Evolutionary conservation across 768 basidiomycete genomes (phyloP), one percentile per base, ranked within the genome.

Genomic region (Xerocomellus intermedius): DNA sequence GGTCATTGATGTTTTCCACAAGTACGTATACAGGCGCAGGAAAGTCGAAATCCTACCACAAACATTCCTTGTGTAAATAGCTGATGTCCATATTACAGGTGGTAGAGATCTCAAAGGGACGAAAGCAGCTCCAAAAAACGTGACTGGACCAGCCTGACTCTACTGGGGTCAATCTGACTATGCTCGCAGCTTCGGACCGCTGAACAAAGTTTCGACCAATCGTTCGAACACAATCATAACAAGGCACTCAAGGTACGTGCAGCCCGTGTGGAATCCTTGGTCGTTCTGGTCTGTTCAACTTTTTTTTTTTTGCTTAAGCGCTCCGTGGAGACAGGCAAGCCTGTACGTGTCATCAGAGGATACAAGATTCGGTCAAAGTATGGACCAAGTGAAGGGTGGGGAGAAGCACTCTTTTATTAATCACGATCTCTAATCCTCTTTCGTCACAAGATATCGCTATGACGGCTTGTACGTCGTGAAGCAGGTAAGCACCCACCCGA

Each of bases 101-200:
- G 94, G 94, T 10, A 81, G 94, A 35, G 87, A 94, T 69, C 76
- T 96, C 38, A 92, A 79, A 69, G 94, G 94, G 12, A 96, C 94
- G 0, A 87, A 87, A 67, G 69, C 74, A 4, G 80, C 81, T 2
- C 93, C 90, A 0, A 94, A 95, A 70, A 96, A 96, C 72, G 91
- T 91, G 48, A 35, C 81, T 68, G 8, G 19, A 39, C 24, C 12
- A 21, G 30, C 4, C 28, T 10, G 10, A 43, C 12, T 38, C 8
- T 19, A 10, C 17, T 9, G 14, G 10, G 4, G 9, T 28, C 4
- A 3, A 43, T 43, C 43, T 41, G 35, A 64, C 46, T n/a, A 5
- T 5, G 24, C 10, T 19, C 39, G 19, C 41, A 93, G 90, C 84
- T 96, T 42, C 87, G 94, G 14, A 95, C 94, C 0, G 94, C 89